Evolutionary conservation across 352 stramenopile species (phyloP), one percentile per base, ranked within the genome.

Genomic region (Plasmopara muralis): DNA sequence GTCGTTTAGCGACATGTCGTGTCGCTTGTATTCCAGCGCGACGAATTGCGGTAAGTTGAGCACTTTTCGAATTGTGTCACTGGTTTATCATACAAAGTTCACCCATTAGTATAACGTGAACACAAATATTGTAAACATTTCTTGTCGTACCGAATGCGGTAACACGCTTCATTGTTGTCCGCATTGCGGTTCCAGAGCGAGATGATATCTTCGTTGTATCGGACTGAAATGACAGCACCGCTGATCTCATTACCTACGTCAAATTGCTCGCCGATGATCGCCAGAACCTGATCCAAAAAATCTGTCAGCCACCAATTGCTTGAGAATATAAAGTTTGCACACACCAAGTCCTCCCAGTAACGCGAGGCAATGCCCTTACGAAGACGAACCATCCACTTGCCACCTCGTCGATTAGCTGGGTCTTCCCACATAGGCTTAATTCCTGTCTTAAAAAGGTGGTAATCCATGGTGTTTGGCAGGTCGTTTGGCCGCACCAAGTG

Each of bases 371-470:
- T 85, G 34, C 89, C 90, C 64, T 97, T 97, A 57, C 88, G 86
- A 43, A 97, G 73, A 33, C 90, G 85, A 20, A 97, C 80, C 80
- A 96, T 95, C 80, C 89, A 95, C 74, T 97, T 96, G 55, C 90
- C 90, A 37, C 90, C 90, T 64, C 81, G 76, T 64, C 87, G 69
- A 58, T 97, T 97, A 14, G 83, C 76, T 10, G 70, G n/a, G 51
- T 97, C 90, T 65, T 97, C 90, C 90, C 90, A 97, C 67, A 95
- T 95, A 12, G 90, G 90, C 68, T 96, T 97, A 57, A 97, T 97
- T 33, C 89, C 90, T 3, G 91, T 86, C 64, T 95, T 95, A 56
- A 97, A 97, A 29, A 97, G 68, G 53, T 97, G 87, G 53, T 95
- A 95, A 55, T 97, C 90, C 71, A 94, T 95, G 4, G 79, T 88